Evolutionary conservation across 495 filamentous ascomycete species (phyloP).

Genomic region (Neurospora tetrasperma): DNA sequence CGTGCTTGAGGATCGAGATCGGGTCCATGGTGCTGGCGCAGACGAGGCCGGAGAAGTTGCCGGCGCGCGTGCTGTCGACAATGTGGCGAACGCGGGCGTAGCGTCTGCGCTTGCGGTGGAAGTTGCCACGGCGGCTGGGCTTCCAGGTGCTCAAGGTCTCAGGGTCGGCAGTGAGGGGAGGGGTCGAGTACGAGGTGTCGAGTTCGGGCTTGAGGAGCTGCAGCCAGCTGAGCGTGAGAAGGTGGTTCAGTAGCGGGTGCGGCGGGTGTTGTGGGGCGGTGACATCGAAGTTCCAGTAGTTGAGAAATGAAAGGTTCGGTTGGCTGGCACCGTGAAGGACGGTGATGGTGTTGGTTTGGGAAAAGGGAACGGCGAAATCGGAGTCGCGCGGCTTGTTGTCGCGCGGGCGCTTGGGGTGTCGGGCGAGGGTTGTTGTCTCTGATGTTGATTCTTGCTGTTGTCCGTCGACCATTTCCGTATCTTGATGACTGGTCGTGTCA

Average conservation of each 20-base stretch:
- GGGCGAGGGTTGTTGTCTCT: neutral
- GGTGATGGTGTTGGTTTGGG: constrained; percentile 72
- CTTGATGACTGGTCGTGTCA: neutral
- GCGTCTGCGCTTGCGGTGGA: constrained; percentile 78
- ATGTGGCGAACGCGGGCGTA: constrained; percentile 57
- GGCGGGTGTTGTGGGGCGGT: constrained; percentile 49
- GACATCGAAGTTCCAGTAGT: constrained; percentile 74
- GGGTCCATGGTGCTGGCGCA: constrained; percentile 74
- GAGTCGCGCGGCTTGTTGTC: constrained; percentile 21
- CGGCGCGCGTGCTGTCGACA: constrained; percentile 61
- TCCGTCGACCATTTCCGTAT: constrained; percentile 14
- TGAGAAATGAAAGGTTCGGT: constrained; percentile 75
- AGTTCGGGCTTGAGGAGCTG: constrained; percentile 66
- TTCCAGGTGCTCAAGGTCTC: constrained; percentile 56
- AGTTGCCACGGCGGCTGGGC: constrained; percentile 62
- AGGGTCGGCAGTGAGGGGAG: constrained; percentile 42
- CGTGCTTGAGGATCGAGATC: constrained; percentile 57
- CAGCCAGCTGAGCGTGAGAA: constrained; percentile 80
- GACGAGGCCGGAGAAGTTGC: constrained; percentile 74
- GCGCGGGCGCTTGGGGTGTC: constrained; percentile 12
- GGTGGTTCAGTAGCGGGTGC: constrained; percentile 73
- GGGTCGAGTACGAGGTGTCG: constrained; percentile 58
- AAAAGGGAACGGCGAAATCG: constrained; percentile 33
- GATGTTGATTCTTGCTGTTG: neutral
- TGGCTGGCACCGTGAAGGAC: constrained; percentile 81